Base-by-base conservation (phyloP, 2,329 filamentous ascomycete species). In the Periconia digitata region DNA sequence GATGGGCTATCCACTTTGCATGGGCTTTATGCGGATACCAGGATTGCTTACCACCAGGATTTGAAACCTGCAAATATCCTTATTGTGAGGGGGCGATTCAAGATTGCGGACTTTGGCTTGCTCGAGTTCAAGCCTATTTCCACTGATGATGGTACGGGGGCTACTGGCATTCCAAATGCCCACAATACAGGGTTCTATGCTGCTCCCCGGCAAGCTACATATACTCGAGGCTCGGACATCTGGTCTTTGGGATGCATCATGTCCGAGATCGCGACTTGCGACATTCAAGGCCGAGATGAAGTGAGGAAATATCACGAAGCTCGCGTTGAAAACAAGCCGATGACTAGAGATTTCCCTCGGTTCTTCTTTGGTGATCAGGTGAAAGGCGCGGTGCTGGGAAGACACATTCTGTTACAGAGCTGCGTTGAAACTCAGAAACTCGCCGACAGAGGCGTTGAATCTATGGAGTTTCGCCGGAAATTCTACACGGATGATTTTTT, bases 31-130 rank as follows among this genome's bases (percentile, higher is more conserved):
- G 34, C 48, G 41, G 49, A 46, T 36, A 50, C 52, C 8, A 49
- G 29, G 34, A 55, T 53, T 27, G 49, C 49, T n/a, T 55, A 55
- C 24, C 52, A 55, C 23, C 46, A 38, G 45, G 52, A 55, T 38
- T 21, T 55, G 32, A 55, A 55, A 45, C 52, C 49, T 12, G 52
- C 46, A 35, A 55, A 55, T 38, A 55, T 55, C 27, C 40, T 53
- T 5, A 55, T 53, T 16, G 52, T 55, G 6, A 52, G 46, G 36
- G 23, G 49, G 35, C 42, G 20, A 8, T 23, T 55, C 17, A 55
- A 55, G 36, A 55, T 55, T 46, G 46, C 52, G 29, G 52, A 55
- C 43, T 55, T 55, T 22, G 50, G 50, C 18, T 49, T 53, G 32
- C 47, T 53, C 36, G 47, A 47, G 35, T 45, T 50, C 29, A 53